A percentile compares a stretch with the other conserved stretches of the same genome.
phyloP scores from a whole-genome alignment of 2,329 filamentous ascomycete genomes.

The Bipolaris cookei region DNA sequence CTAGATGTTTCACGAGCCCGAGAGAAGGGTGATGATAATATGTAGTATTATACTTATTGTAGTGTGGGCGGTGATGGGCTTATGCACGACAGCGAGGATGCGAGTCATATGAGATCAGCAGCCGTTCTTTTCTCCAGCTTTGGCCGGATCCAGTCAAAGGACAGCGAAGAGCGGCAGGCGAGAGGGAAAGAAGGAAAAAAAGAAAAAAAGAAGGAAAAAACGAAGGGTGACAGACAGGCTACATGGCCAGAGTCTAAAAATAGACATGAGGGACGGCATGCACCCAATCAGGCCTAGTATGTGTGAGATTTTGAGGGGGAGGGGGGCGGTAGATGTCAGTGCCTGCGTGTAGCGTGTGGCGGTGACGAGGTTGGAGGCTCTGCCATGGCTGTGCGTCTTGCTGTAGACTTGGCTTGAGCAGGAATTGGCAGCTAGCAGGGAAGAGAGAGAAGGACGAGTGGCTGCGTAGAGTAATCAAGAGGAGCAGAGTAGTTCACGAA shows the following conservation, averaged over 20 bases:
- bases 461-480: not conserved
- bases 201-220: not conserved
- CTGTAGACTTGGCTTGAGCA: not conserved
- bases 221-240: not conserved
- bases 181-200: not conserved
- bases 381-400: slow-evolving; percentile 3
- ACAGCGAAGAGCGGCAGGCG: not conserved
- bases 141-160: not conserved
- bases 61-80: not conserved
- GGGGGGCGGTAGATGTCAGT: not conserved
- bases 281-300: not conserved
- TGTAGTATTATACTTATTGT: too few species aligned
- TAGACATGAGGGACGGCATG: not conserved
- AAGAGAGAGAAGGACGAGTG: not conserved
- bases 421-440: not conserved
- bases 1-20: too few species aligned
- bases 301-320: not conserved
- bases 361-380: slow-evolving; percentile 8
- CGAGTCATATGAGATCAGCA: slow-evolving; percentile 8
- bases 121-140: slow-evolving; percentile 10
- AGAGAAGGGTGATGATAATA: too few species aligned
- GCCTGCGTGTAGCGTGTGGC: not conserved
- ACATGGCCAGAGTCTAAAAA: slow-evolving; percentile 3
- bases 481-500: not conserved
- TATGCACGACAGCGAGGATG: not conserved